These are phyloP conservation scores for Yamadazyma philogaea DNA, from an alignment of 805 yeast genomes.

Conservation along the genomic window DNA sequence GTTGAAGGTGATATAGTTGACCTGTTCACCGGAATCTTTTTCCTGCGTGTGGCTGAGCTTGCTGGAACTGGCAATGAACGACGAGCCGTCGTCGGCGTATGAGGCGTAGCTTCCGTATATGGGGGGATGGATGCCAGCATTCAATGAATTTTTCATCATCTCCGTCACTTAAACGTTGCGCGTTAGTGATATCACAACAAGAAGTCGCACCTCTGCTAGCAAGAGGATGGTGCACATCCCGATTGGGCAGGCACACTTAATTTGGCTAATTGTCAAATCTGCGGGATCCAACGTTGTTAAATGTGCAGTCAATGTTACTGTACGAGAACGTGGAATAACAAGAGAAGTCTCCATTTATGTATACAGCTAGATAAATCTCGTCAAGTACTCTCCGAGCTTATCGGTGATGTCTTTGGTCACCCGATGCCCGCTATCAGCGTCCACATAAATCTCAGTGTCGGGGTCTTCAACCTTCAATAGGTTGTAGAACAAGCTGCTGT, in stretches of 20 bases:
- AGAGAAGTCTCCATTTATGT: background rate
- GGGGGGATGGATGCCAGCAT: slow-evolving; percentile 13
- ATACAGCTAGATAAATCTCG: slow-evolving; percentile 8
- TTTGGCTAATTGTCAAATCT: no score
- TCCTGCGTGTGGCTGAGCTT: slow-evolving; percentile 9
- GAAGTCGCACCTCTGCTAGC: no score
- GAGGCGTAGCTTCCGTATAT: slow-evolving; percentile 10
- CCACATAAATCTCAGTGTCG: slow-evolving; percentile 24
- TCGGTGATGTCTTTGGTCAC: slow-evolving; percentile 34
- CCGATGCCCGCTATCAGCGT: slow-evolving; percentile 32
- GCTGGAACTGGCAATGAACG: slow-evolving; percentile 16
- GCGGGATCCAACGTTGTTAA: background rate
- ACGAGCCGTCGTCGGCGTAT: slow-evolving; percentile 16
- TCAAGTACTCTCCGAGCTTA: slow-evolving; percentile 31
- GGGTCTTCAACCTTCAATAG: slow-evolving; percentile 24
- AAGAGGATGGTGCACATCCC: no score
- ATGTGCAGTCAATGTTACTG: background rate
- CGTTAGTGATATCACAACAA: background rate
- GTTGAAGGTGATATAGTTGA: slow-evolving; percentile 59
- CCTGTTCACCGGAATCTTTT: slow-evolving; percentile 21
- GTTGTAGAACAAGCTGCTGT: slow-evolving; percentile 32
- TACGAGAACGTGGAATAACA: no score
- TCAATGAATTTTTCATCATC: slow-evolving; percentile 17
- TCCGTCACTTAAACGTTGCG: background rate
- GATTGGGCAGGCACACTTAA: no score